Percentiles rank a stretch among this genome's conserved stretches.
Conservation (phyloP, 306 rosid genomes). For the Amphicarpaea edgeworthii region DNA sequence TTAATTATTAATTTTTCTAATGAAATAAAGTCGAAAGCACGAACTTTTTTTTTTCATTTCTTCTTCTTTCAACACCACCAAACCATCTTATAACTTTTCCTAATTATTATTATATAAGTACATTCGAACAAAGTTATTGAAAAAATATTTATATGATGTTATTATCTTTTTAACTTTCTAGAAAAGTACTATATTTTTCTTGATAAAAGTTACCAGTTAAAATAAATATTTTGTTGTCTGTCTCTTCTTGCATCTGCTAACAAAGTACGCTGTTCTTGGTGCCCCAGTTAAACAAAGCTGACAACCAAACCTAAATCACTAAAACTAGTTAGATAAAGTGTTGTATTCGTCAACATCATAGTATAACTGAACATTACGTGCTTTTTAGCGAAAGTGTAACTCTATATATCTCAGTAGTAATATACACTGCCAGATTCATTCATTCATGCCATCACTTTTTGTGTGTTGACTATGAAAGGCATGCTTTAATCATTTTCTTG, state of each 20-base stretch:
- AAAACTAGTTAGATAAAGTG: slow-evolving; percentile 4
- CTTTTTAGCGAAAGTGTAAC: neutral
- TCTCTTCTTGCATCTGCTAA: neutral
- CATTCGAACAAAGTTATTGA: neutral
- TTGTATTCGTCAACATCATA: neutral
- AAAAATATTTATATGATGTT: neutral
- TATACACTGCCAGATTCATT: neutral
- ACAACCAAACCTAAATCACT: neutral
- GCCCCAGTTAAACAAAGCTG: neutral
- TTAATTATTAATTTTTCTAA: no score
- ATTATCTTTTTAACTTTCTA: neutral
- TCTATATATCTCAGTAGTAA: neutral
- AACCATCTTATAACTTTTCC: no score
- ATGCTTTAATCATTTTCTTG: neutral
- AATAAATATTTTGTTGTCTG: neutral
- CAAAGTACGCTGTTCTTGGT: neutral
- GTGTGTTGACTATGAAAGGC: neutral
- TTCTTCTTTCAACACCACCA: no score
- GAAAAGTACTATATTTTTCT: neutral
- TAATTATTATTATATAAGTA: no score
- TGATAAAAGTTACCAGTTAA: neutral
- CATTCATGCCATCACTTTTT: slow-evolving; percentile 1
- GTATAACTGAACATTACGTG: neutral
- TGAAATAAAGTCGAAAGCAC: no score
- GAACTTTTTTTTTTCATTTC: no score